A percentile compares a stretch with the other conserved stretches of the same genome.
These are phyloP conservation scores for Periconia sp. DNA, from an alignment of 2,329 filamentous ascomycete genomes.

Conservation along the genomic window DNA sequence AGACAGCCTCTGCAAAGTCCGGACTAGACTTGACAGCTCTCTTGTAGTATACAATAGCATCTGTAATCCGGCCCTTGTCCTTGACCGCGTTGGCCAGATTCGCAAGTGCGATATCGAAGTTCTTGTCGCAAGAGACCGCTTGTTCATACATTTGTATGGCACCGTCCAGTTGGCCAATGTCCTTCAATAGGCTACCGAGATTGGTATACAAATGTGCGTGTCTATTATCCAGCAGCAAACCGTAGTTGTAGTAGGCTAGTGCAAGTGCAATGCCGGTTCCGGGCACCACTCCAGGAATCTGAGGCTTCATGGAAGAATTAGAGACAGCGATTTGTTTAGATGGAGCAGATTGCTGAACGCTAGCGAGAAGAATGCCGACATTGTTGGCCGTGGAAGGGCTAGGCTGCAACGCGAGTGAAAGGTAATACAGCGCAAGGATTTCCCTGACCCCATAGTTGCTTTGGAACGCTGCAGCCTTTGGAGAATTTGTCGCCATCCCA, in stretches of 20 bases:
- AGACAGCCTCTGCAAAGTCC: conserved; percentile 95
- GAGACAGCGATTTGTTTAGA: conserved; percentile 47
- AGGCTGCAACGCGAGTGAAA: conserved; percentile 90
- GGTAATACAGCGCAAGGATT: conserved; percentile 91
- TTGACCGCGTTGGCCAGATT: conserved; percentile 98
- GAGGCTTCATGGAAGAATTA: conserved; percentile 36
- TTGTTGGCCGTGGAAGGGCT: conserved; percentile 98
- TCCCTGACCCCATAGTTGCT: conserved; percentile 80
- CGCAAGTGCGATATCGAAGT: conserved; percentile 93
- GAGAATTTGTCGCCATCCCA: conserved; percentile 76
- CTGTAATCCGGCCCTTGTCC: conserved; percentile 87
- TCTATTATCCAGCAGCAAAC: conserved; percentile 78
- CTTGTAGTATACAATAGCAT: conserved; percentile 90
- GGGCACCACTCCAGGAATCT: conserved; percentile 76
- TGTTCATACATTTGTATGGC: conserved; percentile 98
- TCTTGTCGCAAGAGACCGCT: conserved; percentile 87
- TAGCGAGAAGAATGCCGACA: conserved; percentile 93
- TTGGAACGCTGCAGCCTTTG: conserved; percentile 56
- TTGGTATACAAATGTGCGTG: conserved; percentile 98
- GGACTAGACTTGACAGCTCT: conserved; percentile 90
- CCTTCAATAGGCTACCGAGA: conserved; percentile 89
- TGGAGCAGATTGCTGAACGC: conserved; percentile 72
- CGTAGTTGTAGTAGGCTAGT: conserved; percentile 93
- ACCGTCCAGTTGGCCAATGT: conserved; percentile 87
- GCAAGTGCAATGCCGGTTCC: conserved; percentile 88